Percentiles rank a stretch among this genome's conserved stretches.
Evolutionary conservation across 2,329 filamentous ascomycete genomes (phyloP).

Genomic region (Dothistroma pini): DNA sequence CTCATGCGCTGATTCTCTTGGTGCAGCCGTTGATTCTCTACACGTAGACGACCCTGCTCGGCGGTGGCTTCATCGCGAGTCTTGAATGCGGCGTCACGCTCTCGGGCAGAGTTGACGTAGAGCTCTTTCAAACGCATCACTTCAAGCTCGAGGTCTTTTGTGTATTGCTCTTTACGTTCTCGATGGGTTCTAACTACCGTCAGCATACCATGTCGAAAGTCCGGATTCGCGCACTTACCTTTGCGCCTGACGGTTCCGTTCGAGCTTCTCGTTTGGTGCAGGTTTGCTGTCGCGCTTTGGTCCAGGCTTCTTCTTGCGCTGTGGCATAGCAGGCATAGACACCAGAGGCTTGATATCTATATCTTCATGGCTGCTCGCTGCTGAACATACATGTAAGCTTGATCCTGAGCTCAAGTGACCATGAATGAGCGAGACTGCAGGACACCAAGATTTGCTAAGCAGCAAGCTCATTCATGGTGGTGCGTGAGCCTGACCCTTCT

Average conservation of each 20-base stretch:
- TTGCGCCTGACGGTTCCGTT: conserved; percentile 25
- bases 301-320: conserved; percentile 23
- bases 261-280: conserved; percentile 23
- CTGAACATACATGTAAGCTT: conserved; percentile 14
- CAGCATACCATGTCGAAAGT: not conserved
- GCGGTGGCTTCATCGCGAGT: conserved; percentile 14
- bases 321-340: conserved; percentile 8
- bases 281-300: conserved; percentile 25
- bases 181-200: conserved; percentile 19
- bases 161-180: conserved; percentile 26
- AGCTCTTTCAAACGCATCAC: conserved; percentile 23
- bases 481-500: not conserved
- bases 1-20: conserved; percentile 16
- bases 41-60: conserved; percentile 16
- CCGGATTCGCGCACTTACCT: conserved; percentile 9
- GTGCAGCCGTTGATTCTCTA: conserved; percentile 7
- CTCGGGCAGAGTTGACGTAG: conserved; percentile 16
- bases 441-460: not conserved
- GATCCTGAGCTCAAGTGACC: not conserved
- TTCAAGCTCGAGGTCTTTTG: conserved; percentile 24
- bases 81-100: conserved; percentile 18
- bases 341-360: conserved; percentile 4
- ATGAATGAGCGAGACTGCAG: not conserved
- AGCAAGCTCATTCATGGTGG: not conserved
- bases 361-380: conserved; percentile 12